Conservation (phyloP, 345 rosid species). For the Cardamine occulta region DNA sequence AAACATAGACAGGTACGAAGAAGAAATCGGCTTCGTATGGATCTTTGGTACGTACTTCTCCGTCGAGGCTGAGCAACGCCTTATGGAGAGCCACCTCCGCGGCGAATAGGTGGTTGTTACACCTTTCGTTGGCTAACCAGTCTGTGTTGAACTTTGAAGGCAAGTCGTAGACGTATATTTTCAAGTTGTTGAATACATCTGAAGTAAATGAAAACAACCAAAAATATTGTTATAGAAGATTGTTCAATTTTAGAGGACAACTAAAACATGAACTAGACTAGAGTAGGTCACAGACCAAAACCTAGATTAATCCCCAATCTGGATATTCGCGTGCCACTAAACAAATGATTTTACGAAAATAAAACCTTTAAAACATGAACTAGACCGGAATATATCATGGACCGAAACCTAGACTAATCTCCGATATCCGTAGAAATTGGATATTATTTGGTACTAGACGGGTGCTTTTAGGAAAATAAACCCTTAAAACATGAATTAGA, state of each 20-base stretch:
- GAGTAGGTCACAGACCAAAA: too few relatives aligned
- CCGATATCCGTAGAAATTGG: too few relatives aligned
- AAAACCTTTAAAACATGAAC: not conserved
- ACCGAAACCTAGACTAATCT: too few relatives aligned
- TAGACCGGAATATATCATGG: too few relatives aligned
- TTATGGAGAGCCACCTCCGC: conserved; percentile 91
- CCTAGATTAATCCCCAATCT: too few relatives aligned
- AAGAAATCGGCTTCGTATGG: conserved; percentile 88
- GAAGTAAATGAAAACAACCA: not conserved
- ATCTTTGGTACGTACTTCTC: conserved; percentile 65
- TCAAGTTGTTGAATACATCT: conserved; percentile 66
- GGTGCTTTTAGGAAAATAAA: too few relatives aligned
- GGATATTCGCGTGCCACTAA: too few relatives aligned
- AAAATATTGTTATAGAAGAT: not conserved
- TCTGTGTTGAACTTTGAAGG: conserved; percentile 76
- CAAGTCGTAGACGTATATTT: conserved; percentile 73
- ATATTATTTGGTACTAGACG: too few relatives aligned
- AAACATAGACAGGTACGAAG: conserved; percentile 89
- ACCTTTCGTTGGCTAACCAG: conserved; percentile 82
- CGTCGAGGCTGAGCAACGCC: conserved; percentile 56
- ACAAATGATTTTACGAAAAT: too few relatives aligned
- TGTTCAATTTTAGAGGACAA: not conserved
- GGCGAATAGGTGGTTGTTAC: conserved; percentile 86
- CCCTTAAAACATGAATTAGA: not conserved
- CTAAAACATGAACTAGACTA: not conserved